Conservation (phyloP, 2,329 filamentous ascomycete genomes). For the Diaporthe ilicicola region DNA sequence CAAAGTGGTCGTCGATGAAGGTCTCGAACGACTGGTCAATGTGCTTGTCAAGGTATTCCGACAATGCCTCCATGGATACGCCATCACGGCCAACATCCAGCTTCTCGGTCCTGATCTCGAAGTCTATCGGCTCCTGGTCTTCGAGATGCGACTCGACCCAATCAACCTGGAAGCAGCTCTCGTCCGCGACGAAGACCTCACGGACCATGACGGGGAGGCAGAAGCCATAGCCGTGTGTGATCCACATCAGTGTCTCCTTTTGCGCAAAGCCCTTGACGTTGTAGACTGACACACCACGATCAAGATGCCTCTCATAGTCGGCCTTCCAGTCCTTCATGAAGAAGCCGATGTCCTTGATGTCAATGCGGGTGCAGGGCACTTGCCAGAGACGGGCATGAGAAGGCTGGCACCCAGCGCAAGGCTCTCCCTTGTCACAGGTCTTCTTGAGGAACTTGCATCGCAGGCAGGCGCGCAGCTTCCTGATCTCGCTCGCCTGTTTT, state of each 20-base stretch:
- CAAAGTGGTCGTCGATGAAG: slow-evolving; percentile 96
- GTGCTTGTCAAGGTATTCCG: slow-evolving; percentile 94
- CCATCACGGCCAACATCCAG: slow-evolving; percentile 91
- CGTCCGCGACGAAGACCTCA: slow-evolving; percentile 90
- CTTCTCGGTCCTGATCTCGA: slow-evolving; percentile 87
- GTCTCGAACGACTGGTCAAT: slow-evolving; percentile 91
- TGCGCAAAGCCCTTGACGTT: slow-evolving; percentile 88
- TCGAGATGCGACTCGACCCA: slow-evolving; percentile 84
- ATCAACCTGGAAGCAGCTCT: slow-evolving; percentile 91
- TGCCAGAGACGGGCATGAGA: slow-evolving; percentile 97
- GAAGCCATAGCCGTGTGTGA: slow-evolving; percentile 96
- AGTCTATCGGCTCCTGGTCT: slow-evolving; percentile 77
- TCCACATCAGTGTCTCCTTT: slow-evolving; percentile 80
- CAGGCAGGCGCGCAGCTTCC: slow-evolving; percentile 91
- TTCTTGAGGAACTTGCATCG: slow-evolving; percentile 99
- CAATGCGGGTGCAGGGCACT: slow-evolving; percentile 95
- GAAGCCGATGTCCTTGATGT: slow-evolving; percentile 97
- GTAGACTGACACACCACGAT: slow-evolving; percentile 86
- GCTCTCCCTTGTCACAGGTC: slow-evolving; percentile 97
- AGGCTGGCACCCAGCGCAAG: slow-evolving; percentile 93
- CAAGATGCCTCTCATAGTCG: slow-evolving; percentile 91
- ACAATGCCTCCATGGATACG: slow-evolving; percentile 80
- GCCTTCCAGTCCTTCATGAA: slow-evolving; percentile 99
- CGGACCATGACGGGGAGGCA: slow-evolving; percentile 92
- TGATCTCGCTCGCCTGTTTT: slow-evolving; percentile 95